Percentiles rank a stretch among this genome's conserved stretches.
Evolutionary conservation across 805 yeast species (phyloP).

Genomic region (Zygosaccharomyces kombuchaensis): DNA sequence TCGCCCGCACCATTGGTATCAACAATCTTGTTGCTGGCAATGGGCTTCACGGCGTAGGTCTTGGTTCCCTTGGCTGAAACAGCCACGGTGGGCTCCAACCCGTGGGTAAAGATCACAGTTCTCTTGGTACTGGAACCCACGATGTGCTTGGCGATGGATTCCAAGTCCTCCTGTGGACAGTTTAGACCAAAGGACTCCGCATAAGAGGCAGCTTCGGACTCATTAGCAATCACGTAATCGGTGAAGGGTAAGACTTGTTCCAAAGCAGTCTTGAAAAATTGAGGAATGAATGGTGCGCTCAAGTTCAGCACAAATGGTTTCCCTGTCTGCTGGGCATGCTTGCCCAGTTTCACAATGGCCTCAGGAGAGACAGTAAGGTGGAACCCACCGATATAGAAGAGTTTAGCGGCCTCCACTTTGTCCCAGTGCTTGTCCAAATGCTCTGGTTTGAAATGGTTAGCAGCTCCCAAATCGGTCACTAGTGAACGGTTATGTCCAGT

Average conservation of each 20-base stretch:
- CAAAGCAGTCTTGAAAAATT: constrained; percentile 89
- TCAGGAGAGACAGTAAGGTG: constrained; percentile 97
- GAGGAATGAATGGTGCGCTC: constrained; percentile 95
- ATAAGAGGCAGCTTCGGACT: constrained; percentile 92
- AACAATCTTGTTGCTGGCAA: constrained; percentile 60
- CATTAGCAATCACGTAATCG: constrained; percentile 91
- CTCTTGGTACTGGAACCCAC: constrained; percentile 62
- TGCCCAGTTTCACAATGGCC: constrained; percentile 83
- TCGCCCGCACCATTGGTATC: constrained; percentile 99
- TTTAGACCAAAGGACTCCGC: constrained; percentile 77
- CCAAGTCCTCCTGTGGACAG: constrained; percentile 49
- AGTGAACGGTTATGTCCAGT: constrained; percentile 85
- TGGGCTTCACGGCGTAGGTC: constrained; percentile 63
- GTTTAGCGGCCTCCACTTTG: constrained; percentile 71
- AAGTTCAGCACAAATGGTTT: constrained; percentile 79
- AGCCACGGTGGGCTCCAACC: constrained; percentile 82
- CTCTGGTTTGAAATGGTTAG: constrained; percentile 88
- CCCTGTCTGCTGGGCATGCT: constrained; percentile 82
- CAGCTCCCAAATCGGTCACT: constrained; percentile 96
- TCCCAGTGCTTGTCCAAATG: constrained; percentile 89
- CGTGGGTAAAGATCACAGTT: constrained; percentile 92
- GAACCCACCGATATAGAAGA: constrained; percentile 96
- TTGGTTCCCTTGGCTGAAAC: constrained; percentile 54
- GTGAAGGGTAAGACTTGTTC: constrained; percentile 78
- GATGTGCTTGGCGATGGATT: constrained; percentile 74